Evolutionary conservation across 306 rosid genomes (phyloP), one percentile per base, ranked within the genome.

Genomic region (Ammopiptanthus mongolicus): DNA sequence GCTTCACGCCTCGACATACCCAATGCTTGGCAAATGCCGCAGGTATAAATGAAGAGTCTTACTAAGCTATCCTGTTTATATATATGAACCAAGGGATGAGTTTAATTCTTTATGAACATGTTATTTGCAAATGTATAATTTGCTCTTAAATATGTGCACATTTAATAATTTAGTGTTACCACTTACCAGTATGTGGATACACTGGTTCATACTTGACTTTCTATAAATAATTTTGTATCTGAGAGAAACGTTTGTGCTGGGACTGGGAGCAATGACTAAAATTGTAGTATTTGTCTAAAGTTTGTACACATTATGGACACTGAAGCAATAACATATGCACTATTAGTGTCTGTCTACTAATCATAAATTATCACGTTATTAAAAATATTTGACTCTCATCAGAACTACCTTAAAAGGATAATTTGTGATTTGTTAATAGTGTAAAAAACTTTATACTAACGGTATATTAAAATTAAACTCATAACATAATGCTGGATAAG

Each of bases 1-100:
- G 97, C 97, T 81, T 87, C 97, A 9, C 85, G 98, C 83, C 77
- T 94, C 17, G 95, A 90, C 80, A 61, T 82, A 69, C 97, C 97
- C 22, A 34, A 71, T 83, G 60, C 93, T 36, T 91, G 98, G 98
- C 96, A 94, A 90, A 94, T 94, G 98, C 97, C 98, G 0, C 96
- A 94, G 93, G 98, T 48, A 9, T 69, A 5, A 14, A 47, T 2
- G 3, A 4, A 11, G 17, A 12, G 50, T 44, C 1, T 44, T 44
- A 3, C 50, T 44, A 44, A 12, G 50, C 15, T 13, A 44, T 44
- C 50, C 17, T 44, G 5, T 9, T 51, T 51, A n/a, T n/a, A n/a
- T n/a, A 19, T 53, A 19, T 21, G 10, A 53, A 21, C 23, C 64
- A 25, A 25, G 1, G 64, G 3, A 57, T 5, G 64, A 57, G 37